A percentile compares a stretch with the other conserved stretches of the same genome.
These are phyloP conservation scores for Hypoxylon perforatum DNA, from an alignment of 495 filamentous ascomycete genomes.

Conservation along the genomic window DNA sequence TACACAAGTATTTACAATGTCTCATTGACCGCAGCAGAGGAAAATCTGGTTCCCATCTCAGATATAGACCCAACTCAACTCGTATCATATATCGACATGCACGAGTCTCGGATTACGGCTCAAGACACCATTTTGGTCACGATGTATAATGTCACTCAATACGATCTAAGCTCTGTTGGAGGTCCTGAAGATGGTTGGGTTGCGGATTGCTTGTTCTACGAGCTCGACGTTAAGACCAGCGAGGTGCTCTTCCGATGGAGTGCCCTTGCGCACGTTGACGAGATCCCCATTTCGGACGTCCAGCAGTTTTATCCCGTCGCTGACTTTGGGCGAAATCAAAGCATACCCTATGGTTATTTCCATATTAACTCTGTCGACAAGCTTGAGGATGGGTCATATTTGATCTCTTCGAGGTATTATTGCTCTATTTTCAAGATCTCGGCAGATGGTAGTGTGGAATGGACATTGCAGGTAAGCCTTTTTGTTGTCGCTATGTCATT, in stretches of 20 bases:
- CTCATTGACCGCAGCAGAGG: conserved; percentile 22
- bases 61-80: conserved; percentile 22
- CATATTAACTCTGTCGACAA: conserved; percentile 39
- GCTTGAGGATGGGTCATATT: conserved; percentile 31
- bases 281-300: conserved; percentile 30
- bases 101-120: conserved; percentile 59
- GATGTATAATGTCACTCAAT: conserved; percentile 48
- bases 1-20: conserved; percentile 60
- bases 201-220: conserved; percentile 34
- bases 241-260: conserved; percentile 35
- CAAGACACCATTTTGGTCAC: conserved; percentile 59
- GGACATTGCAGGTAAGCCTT: conserved; percentile 26
- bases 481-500: background rate
- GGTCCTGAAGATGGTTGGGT: conserved; percentile 45
- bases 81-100: conserved; percentile 42
- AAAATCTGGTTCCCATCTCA: conserved; percentile 26
- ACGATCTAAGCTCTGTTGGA: conserved; percentile 49
- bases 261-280: conserved; percentile 15
- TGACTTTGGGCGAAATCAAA: conserved; percentile 23
- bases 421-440: conserved; percentile 33
- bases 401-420: conserved; percentile 33
- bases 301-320: conserved; percentile 26
- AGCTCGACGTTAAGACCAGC: conserved; percentile 31
- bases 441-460: conserved; percentile 27
- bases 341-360: conserved; percentile 32